Evolutionary conservation across 2,329 filamentous ascomycete genomes (phyloP).

Genomic region (Colletotrichum lupini): DNA sequence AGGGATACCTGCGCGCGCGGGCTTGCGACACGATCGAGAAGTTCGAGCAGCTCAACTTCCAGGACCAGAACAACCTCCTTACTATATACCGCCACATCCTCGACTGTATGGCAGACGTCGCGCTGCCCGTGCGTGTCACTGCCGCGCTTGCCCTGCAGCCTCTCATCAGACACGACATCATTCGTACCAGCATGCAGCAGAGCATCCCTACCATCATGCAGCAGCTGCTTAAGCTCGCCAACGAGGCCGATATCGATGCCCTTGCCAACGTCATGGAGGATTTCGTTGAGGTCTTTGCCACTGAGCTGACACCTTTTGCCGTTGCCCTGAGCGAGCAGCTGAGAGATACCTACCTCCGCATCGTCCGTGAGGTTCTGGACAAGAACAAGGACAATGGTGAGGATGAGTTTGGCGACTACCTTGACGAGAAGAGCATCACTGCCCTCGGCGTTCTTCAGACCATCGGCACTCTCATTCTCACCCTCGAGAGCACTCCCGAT

Average conservation of each 20-base stretch:
- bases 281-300: slow-evolving; percentile 98
- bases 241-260: slow-evolving; percentile 97
- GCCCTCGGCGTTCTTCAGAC: slow-evolving; percentile 96
- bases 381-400: slow-evolving; percentile 81
- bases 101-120: slow-evolving; percentile 95
- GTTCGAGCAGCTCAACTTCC: slow-evolving; percentile 97
- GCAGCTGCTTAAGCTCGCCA: slow-evolving; percentile 94
- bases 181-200: slow-evolving; percentile 94
- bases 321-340: slow-evolving; percentile 96
- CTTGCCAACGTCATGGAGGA: slow-evolving; percentile 99
- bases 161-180: slow-evolving; percentile 93
- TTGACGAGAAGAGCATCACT: slow-evolving; percentile 98
- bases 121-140: slow-evolving; percentile 92
- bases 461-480: slow-evolving; percentile 96
- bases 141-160: slow-evolving; percentile 94
- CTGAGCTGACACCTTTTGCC: slow-evolving; percentile 95
- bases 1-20: slow-evolving; percentile 92
- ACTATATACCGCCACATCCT: slow-evolving; percentile 97
- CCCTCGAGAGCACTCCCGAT: slow-evolving; percentile 95
- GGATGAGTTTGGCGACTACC: slow-evolving; percentile 86
- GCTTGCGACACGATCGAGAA: slow-evolving; percentile 98
- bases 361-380: slow-evolving; percentile 90
- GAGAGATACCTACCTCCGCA: slow-evolving; percentile 93
- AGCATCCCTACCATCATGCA: slow-evolving; percentile 99
- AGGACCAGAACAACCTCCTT: slow-evolving; percentile 94